Evolutionary conservation across 148 eudicot genomes (phyloP), one percentile per base, ranked within the genome.

Genomic region (Diospyros lotus): DNA sequence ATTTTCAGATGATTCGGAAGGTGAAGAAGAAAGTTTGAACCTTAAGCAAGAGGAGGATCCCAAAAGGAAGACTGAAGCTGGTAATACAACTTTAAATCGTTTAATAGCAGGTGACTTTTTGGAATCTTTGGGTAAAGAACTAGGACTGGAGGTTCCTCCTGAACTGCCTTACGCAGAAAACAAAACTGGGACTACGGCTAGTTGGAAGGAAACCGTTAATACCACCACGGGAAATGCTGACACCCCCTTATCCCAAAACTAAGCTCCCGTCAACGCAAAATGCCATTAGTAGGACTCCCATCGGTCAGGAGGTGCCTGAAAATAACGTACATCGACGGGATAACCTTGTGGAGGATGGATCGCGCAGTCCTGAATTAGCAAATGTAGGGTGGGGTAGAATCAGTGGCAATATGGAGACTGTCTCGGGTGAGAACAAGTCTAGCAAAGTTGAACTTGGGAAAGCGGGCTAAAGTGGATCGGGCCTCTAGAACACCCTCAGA

Each of bases 51-150:
- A 62, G 18, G 92, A 88, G 68, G 85, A 89, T 75, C 78, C 92
- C 10, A 75, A 87, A 44, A 94, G 88, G 78, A 92, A 89, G 78
- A 80, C 72, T 58, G 97, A 92, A 83, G 98, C 88, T 70, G 98
- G 91, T 54, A 92, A 82, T 73, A 83, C 97, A 46, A 84, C 92
- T 60, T 82, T 90, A 65, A 95, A 89, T 76, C 97, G 98, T 63
- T 82, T 95, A 73, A 87, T 92, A 69, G 98, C 98, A 5, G 97
- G 96, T 17, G 98, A 95, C 86, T 95, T 95, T 78, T 85, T 95
- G 81, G 97, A 95, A 86, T 90, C 97, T 18, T 72, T 95, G 66
- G 98, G 98, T 46, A 89, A 92, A 87, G 98, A 95, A 82, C 89
- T 95, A 50, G 98, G 98, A 71, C 73, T 95, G 51, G 94, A 85